Conservation (phyloP, 352 stramenopile species). For the Phytopythium mirpurense region DNA sequence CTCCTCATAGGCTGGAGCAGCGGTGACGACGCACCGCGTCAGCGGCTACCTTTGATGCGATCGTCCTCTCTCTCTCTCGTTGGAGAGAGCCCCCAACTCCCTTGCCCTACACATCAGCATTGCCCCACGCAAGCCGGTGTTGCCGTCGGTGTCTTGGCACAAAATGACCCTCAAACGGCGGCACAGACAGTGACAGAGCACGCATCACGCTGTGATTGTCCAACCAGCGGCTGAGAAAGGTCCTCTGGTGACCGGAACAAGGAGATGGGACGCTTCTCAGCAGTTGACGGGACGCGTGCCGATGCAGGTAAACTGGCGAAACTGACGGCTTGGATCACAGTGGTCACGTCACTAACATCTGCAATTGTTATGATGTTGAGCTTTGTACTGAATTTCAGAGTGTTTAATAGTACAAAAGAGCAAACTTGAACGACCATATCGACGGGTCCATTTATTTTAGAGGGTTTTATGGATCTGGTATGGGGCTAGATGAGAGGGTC, state of each 20-base stretch:
- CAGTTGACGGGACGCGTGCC: conserved; percentile 7
- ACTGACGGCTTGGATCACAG: no score
- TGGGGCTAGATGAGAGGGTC: no score
- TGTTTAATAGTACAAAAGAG: background rate
- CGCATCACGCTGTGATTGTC: background rate
- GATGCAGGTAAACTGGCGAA: conserved; percentile 10
- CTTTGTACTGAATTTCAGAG: background rate
- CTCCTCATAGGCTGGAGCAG: background rate
- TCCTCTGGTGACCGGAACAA: background rate
- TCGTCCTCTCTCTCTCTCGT: background rate
- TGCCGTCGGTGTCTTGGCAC: background rate
- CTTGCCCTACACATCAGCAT: background rate
- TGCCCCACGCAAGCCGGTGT: background rate
- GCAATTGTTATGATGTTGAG: no score
- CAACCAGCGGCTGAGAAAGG: background rate
- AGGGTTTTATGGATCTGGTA: background rate
- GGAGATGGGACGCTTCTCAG: background rate
- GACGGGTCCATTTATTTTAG: no score
- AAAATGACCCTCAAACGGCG: background rate
- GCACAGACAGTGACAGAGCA: background rate
- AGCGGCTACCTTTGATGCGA: background rate
- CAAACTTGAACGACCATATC: no score
- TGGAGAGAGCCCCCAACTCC: background rate
- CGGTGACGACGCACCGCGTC: conserved; percentile 1
- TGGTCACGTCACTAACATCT: conserved; percentile 3